Evolutionary conservation across 148 eudicot species (phyloP).

Genomic region (Diospyros lotus): DNA sequence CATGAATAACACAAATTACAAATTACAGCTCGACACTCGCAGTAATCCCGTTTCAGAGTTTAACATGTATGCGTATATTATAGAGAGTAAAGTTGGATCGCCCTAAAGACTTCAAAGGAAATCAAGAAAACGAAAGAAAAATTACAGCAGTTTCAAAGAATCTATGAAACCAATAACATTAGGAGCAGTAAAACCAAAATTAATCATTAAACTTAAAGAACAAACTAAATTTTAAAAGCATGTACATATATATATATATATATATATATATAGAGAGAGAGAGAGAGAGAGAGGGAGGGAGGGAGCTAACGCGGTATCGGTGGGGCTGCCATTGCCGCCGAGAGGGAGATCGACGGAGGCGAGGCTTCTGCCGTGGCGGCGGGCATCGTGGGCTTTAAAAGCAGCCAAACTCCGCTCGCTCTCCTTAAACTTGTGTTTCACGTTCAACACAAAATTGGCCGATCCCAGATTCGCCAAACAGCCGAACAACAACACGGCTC

Average conservation of each 20-base stretch:
- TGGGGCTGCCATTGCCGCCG: constrained; percentile 71
- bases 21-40: too few species aligned
- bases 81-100: too few species aligned
- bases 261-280: constrained; percentile 11
- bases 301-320: constrained; percentile 56
- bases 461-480: constrained; percentile 13
- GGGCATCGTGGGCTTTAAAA: constrained; percentile 47
- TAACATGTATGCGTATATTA: too few species aligned
- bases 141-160: neutral
- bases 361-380: constrained; percentile 61
- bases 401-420: constrained; percentile 31
- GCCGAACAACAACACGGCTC: constrained; percentile 4
- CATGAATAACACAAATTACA: too few species aligned
- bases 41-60: too few species aligned
- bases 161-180: neutral
- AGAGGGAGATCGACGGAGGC: constrained; percentile 54
- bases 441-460: constrained; percentile 49
- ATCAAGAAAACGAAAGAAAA: neutral
- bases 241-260: neutral
- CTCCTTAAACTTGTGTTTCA: constrained; percentile 51
- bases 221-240: neutral
- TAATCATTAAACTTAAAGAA: neutral
- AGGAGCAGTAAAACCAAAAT: too few species aligned
- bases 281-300: constrained; percentile 1
- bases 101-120: too few species aligned